phyloP scores from a whole-genome alignment of 2,329 filamentous ascomycete genomes.

The Lasiodiplodia gonubiensis region DNA sequence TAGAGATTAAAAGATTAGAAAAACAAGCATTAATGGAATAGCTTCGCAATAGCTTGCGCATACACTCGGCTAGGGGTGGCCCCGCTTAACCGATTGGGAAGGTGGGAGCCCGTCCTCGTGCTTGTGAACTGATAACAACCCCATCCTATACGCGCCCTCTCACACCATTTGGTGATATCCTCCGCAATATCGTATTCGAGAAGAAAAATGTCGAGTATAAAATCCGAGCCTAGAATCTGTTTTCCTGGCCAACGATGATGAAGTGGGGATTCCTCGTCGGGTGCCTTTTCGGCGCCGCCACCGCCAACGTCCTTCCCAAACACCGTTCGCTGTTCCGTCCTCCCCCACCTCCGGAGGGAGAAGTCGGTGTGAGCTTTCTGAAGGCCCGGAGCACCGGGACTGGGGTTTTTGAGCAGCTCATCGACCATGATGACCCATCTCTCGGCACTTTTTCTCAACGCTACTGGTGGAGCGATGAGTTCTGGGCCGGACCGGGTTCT shows the following conservation, averaged over 20 bases:
- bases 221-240: neutral
- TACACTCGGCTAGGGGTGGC: neutral
- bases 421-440: constrained; percentile 64
- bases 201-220: neutral
- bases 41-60: constrained; percentile 2
- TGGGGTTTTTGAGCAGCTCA: constrained; percentile 58
- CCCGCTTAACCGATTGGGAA: neutral
- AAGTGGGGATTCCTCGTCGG: constrained; percentile 11
- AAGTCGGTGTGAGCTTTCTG: neutral
- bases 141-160: neutral
- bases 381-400: constrained; percentile 1
- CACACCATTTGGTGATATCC: neutral
- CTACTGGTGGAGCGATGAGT: constrained; percentile 59
- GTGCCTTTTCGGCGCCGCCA: neutral
- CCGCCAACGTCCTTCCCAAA: constrained; percentile 17
- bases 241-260: neutral
- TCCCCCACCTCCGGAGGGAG: neutral
- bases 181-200: neutral
- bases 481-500: constrained; percentile 61
- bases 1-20: neutral
- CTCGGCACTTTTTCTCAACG: constrained; percentile 62
- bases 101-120: neutral
- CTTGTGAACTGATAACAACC: neutral
- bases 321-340: constrained; percentile 14
- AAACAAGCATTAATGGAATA: neutral